phyloP scores from a whole-genome alignment of 257 asterid genomes.

The Jacaranda copaia region DNA sequence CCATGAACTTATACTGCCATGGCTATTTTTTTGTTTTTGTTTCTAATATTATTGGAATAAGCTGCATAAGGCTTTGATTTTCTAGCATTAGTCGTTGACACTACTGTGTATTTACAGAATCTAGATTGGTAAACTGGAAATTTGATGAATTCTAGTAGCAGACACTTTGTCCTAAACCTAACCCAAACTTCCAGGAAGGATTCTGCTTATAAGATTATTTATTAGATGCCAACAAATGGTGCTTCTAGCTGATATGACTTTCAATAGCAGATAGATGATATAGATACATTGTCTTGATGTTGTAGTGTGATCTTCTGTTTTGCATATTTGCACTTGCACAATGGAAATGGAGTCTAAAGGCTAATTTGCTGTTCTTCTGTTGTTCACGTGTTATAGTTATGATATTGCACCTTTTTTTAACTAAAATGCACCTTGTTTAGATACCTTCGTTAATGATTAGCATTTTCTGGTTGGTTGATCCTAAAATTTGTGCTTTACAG shows the following conservation, averaged over 20 bases:
- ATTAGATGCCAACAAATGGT: slow-evolving; percentile 9
- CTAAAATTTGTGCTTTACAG: slow-evolving; percentile 47
- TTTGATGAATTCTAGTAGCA: not conserved
- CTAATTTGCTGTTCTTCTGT: slow-evolving; percentile 12
- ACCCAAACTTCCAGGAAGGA: not conserved
- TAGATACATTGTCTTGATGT: slow-evolving; percentile 3
- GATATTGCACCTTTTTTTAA: not conserved
- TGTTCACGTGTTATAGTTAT: not conserved
- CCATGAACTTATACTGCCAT: too few relatives aligned
- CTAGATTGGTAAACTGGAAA: not conserved
- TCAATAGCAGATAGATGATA: not conserved
- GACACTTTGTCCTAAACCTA: not conserved
- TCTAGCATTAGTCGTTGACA: not conserved
- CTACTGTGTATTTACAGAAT: not conserved
- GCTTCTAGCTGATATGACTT: slow-evolving; percentile 5
- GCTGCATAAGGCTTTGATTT: not conserved
- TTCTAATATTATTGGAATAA: not conserved
- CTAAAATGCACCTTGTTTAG: slow-evolving; percentile 2
- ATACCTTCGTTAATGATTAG: slow-evolving; percentile 21
- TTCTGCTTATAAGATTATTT: too few relatives aligned
- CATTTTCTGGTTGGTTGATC: slow-evolving; percentile 24
- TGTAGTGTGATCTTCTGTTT: not conserved
- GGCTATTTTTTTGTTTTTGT: not conserved
- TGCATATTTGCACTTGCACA: not conserved
- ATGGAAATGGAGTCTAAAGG: not conserved